Evolutionary conservation across 148 eudicot species (phyloP).

Genomic region (Chenopodium album): DNA sequence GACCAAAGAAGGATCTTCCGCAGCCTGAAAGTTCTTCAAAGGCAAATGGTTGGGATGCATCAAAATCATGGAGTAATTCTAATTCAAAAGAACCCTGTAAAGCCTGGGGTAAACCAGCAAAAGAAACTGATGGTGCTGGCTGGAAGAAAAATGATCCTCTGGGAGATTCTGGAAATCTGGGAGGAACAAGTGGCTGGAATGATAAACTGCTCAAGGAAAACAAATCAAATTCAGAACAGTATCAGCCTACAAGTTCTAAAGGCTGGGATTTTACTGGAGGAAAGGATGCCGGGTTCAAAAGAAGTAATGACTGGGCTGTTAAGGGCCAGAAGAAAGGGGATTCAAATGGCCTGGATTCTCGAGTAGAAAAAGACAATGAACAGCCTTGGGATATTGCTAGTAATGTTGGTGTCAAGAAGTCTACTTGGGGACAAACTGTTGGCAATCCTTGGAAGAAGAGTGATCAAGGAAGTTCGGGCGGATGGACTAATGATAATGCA

Average conservation of each 20-base stretch:
- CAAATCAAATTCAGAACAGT: no score
- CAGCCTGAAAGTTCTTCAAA: conserved; percentile 21
- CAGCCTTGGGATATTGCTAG: conserved; percentile 16
- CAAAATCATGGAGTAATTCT: conserved; percentile 4
- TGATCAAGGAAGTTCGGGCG: background rate
- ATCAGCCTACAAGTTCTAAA: background rate
- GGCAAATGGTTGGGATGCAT: conserved; percentile 34
- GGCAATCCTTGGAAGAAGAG: conserved; percentile 4
- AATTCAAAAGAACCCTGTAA: background rate
- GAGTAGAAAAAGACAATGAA: conserved; percentile 6
- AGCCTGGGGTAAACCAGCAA: conserved; percentile 18
- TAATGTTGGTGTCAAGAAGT: background rate
- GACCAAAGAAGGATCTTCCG: conserved; percentile 18
- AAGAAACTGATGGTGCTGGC: background rate
- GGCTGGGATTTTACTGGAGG: background rate
- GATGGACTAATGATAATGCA: conserved; percentile 15
- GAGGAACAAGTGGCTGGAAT: no score
- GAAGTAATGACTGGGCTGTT: no score
- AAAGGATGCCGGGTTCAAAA: no score
- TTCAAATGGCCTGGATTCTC: background rate
- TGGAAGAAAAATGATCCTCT: conserved; percentile 5
- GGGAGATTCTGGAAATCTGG: no score
- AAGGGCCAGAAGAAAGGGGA: background rate
- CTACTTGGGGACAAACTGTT: conserved; percentile 12
- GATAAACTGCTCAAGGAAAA: no score